Percentiles rank a stretch among this genome's conserved stretches.
These are phyloP conservation scores for Fusarium sp. DNA, from an alignment of 2,329 filamentous ascomycete genomes.

Conservation along the genomic window DNA sequence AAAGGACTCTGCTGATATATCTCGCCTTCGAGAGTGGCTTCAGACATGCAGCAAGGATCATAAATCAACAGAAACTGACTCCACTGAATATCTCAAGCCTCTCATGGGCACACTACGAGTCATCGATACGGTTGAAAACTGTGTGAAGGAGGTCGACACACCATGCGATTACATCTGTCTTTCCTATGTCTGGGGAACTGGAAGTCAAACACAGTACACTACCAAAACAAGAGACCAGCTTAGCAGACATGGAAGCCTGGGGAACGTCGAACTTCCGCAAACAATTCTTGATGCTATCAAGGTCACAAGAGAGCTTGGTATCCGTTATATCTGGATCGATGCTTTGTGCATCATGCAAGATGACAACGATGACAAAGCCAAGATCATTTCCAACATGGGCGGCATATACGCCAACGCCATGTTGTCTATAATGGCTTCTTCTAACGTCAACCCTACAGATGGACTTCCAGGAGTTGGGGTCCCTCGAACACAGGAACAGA, in stretches of 20 bases:
- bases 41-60: background rate
- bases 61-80: background rate
- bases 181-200: conserved; percentile 24
- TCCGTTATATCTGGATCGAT: conserved; percentile 25
- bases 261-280: background rate
- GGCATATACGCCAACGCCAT: conserved; percentile 15
- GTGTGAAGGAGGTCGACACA: background rate
- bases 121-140: background rate
- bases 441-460: conserved; percentile 9
- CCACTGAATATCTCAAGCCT: background rate
- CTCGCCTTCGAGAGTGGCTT: background rate
- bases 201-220: conserved; percentile 20
- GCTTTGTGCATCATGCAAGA: conserved; percentile 20
- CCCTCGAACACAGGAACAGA: background rate
- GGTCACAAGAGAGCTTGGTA: background rate
- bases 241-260: background rate
- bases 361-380: conserved; percentile 8
- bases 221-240: background rate
- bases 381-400: conserved; percentile 14
- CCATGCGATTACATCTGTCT: conserved; percentile 16
- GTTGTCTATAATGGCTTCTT: conserved; percentile 17
- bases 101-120: background rate
- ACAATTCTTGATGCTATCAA: conserved; percentile 17
- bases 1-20: background rate
- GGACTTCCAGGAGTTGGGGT: conserved; percentile 4